These are phyloP conservation scores for Tremellales sp. DNA, from an alignment of 1,284 basidiomycete species.

Conservation along the genomic window DNA sequence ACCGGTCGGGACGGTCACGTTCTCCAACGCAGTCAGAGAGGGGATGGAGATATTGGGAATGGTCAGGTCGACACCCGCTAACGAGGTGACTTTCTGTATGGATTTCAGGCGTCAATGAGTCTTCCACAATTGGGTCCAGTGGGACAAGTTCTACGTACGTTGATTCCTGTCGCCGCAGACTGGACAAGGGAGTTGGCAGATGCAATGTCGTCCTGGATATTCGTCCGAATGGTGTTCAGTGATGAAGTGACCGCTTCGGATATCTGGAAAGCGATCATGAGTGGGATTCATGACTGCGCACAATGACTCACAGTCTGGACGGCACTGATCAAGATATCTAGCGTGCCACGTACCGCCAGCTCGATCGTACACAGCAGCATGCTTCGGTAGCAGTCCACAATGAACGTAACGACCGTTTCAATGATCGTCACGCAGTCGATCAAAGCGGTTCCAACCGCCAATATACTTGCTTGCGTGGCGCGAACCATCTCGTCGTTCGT, in stretches of 20 bases:
- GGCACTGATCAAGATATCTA: slow-evolving; percentile 74
- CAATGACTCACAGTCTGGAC: slow-evolving; percentile 65
- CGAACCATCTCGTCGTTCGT: slow-evolving; percentile 74
- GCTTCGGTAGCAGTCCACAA: slow-evolving; percentile 85
- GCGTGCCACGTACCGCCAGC: slow-evolving; percentile 74
- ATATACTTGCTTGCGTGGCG: slow-evolving; percentile 71
- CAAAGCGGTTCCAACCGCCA: slow-evolving; percentile 68
- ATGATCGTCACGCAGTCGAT: slow-evolving; percentile 65
- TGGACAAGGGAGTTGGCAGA: slow-evolving; percentile 67
- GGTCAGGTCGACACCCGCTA: slow-evolving; percentile 59
- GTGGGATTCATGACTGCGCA: neutral
- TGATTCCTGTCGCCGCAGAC: slow-evolving; percentile 61
- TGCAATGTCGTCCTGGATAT: slow-evolving; percentile 67
- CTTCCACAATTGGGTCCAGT: neutral
- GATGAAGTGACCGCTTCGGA: slow-evolving; percentile 63
- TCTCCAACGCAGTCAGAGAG: slow-evolving; percentile 65
- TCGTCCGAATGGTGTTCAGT: slow-evolving; percentile 58
- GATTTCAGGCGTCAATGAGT: neutral
- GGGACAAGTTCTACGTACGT: slow-evolving; percentile 46
- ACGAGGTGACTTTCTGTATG: slow-evolving; percentile 56
- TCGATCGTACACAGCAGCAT: slow-evolving; percentile 90
- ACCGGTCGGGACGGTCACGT: slow-evolving; percentile 74
- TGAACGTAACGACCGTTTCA: slow-evolving; percentile 83
- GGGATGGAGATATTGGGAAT: slow-evolving; percentile 69
- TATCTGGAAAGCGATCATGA: slow-evolving; percentile 53